Base-by-base conservation (phyloP, 2,329 filamentous ascomycete genomes). In the Fusarium armeniacum region DNA sequence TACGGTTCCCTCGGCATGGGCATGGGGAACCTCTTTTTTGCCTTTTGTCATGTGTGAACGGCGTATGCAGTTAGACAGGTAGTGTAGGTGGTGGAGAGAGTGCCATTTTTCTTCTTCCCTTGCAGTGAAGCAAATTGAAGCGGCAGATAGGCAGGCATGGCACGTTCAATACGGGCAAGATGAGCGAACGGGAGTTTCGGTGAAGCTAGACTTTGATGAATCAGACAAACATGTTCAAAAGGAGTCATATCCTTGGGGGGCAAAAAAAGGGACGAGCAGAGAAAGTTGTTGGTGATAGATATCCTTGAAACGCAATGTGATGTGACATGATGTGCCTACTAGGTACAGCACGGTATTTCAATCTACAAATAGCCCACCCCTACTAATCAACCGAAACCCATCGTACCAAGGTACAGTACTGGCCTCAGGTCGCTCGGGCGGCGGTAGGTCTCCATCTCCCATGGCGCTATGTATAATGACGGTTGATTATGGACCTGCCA, bases 111-210 rank as follows among this genome's bases (percentile, higher is more conserved):
- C 40, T 53, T 52, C 69, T 51, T 71, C 67, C 72, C 72, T 74
- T 74, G 72, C 72, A 74, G 63, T 13, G 26, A 62, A 64, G 58
- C 35, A 69, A 62, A 71, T 69, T 68, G 59, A 70, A 69, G 58
- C 62, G 65, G 67, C 62, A 44, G 41, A 20, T n/a, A 52, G 62
- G 49, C 50, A 44, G 67, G 62, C 54, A 49, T 57, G 61, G 54
- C 46, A 62, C 51, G 46, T 64, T 71, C 64, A 58, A 59, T 50
- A 56, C 32, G 52, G 55, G 43, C 62, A 51, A 63, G 36, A 56
- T 62, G 46, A 18, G 52, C 43, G 62, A 33, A 53, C 43, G 55
- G 28, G 58, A 58, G 51, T 69, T 58, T 70, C 63, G 67, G 60
- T 71, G 67, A 74, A 62, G 70, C 65, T 65, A 62, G 56, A 58